These are phyloP conservation scores for Wickerhamomyces bisporus DNA, from an alignment of 805 yeast species.

Conservation along the genomic window DNA sequence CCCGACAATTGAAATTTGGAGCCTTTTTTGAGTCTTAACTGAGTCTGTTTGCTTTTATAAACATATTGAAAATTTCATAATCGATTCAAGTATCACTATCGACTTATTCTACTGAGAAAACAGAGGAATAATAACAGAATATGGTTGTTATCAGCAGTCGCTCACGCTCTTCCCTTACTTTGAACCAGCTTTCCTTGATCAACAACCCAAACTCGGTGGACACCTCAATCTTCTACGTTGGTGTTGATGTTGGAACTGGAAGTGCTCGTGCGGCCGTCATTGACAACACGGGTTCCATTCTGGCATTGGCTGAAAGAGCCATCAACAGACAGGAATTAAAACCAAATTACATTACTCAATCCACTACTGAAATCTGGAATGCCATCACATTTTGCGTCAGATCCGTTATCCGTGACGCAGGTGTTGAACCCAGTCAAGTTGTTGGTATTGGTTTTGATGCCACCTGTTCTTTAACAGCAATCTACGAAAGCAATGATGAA, in stretches of 20 bases:
- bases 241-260: slow-evolving; percentile 97
- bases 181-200: slow-evolving; percentile 23
- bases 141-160: slow-evolving; percentile 16
- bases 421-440: slow-evolving; percentile 60
- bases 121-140: no score
- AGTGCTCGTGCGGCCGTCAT: slow-evolving; percentile 93
- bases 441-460: slow-evolving; percentile 96
- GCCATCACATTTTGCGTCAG: slow-evolving; percentile 79
- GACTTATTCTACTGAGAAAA: no score
- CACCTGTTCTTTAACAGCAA: slow-evolving; percentile 88
- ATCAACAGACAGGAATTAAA: slow-evolving; percentile 72
- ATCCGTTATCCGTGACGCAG: slow-evolving; percentile 67
- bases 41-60: no score
- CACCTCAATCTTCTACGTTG: slow-evolving; percentile 48
- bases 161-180: slow-evolving; percentile 23
- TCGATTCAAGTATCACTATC: no score
- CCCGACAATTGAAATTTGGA: no score
- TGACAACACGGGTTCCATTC: slow-evolving; percentile 75
- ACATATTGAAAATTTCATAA: no score
- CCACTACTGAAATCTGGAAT: slow-evolving; percentile 88
- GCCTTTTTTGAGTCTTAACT: no score
- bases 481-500: slow-evolving; percentile 55
- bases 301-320: slow-evolving; percentile 73
- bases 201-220: slow-evolving; percentile 24
- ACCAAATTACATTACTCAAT: slow-evolving; percentile 75